Conservation (phyloP, 1,284 basidiomycete species). For the Ceratobasidium theobromae region DNA sequence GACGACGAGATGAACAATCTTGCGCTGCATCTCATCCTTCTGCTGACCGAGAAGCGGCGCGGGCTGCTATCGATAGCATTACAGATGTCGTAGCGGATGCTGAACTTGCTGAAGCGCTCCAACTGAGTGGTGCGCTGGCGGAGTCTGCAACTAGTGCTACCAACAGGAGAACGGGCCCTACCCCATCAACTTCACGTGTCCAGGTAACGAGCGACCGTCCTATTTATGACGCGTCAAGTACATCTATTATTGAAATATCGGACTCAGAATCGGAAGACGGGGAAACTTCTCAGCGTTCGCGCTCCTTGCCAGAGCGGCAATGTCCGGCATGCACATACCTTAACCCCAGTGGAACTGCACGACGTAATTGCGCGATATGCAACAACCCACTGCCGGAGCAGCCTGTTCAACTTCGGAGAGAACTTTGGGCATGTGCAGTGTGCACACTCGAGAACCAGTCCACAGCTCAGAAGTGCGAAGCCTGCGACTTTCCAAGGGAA, state of each 20-base stretch:
- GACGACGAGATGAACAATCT: conserved; percentile 66
- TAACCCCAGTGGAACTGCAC: conserved; percentile 16
- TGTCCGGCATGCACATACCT: conserved; percentile 30
- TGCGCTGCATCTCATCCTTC: conserved; percentile 49
- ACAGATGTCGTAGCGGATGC: conserved; percentile 71
- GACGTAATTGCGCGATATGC: conserved; percentile 20
- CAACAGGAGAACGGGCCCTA: not conserved
- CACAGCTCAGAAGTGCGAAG: not conserved
- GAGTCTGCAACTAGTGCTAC: conserved; percentile 36
- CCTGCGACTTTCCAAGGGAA: conserved; percentile 16
- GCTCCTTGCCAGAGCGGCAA: not conserved
- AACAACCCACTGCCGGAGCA: not conserved
- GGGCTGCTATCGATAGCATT: conserved; percentile 58
- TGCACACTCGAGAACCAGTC: conserved; percentile 10
- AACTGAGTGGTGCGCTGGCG: conserved; percentile 46
- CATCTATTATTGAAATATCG: conserved; percentile 1
- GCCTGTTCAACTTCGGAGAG: not conserved
- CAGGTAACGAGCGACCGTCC: not conserved
- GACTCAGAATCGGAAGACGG: not conserved
- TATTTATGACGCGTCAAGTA: not conserved
- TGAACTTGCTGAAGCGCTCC: conserved; percentile 63
- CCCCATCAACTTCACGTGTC: not conserved
- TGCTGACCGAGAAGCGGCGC: conserved; percentile 21
- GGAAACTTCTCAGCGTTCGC: not conserved
- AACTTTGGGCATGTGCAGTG: conserved; percentile 62